A percentile compares a stretch with the other conserved stretches of the same genome.
Evolutionary conservation across 352 stramenopile genomes (phyloP).

Genomic region (Elongisporangium undulatum): DNA sequence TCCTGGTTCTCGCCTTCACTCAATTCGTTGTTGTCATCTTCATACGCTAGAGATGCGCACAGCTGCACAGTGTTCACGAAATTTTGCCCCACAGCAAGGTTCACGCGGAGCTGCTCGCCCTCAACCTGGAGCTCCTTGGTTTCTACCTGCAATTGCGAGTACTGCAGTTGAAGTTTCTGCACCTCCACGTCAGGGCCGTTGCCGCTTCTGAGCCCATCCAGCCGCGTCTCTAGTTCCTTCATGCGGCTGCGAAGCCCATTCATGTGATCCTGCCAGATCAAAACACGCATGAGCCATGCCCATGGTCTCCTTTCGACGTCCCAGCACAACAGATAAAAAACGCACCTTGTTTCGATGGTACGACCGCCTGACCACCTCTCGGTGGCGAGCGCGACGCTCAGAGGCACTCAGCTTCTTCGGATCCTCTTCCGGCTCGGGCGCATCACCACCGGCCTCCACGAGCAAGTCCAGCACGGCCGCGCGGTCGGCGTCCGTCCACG

Average conservation of each 20-base stretch:
- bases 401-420: slow-evolving; percentile 41
- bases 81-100: slow-evolving; percentile 33
- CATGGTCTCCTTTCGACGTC: background rate
- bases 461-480: background rate
- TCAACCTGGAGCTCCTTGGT: slow-evolving; percentile 40
- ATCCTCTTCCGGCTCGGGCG: slow-evolving; percentile 4
- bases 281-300: background rate
- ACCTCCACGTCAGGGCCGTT: background rate
- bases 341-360: slow-evolving; percentile 72
- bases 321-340: background rate
- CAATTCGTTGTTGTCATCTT: slow-evolving; percentile 5
- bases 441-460: background rate
- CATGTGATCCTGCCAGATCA: slow-evolving; percentile 28
- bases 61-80: slow-evolving; percentile 30
- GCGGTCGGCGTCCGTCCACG: background rate
- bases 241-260: slow-evolving; percentile 51
- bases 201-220: slow-evolving; percentile 25
- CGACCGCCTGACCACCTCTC: slow-evolving; percentile 68
- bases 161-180: background rate
- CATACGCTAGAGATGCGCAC: background rate
- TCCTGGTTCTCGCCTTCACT: slow-evolving; percentile 12
- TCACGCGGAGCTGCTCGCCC: slow-evolving; percentile 27
- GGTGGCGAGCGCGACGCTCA: slow-evolving; percentile 54
- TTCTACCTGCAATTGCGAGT: slow-evolving; percentile 21
- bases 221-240: slow-evolving; percentile 41